Evolutionary conservation across 164 flowering plant species (phyloP), one percentile per base, ranked within the genome.

Genomic region (Berberis thunbergii): DNA sequence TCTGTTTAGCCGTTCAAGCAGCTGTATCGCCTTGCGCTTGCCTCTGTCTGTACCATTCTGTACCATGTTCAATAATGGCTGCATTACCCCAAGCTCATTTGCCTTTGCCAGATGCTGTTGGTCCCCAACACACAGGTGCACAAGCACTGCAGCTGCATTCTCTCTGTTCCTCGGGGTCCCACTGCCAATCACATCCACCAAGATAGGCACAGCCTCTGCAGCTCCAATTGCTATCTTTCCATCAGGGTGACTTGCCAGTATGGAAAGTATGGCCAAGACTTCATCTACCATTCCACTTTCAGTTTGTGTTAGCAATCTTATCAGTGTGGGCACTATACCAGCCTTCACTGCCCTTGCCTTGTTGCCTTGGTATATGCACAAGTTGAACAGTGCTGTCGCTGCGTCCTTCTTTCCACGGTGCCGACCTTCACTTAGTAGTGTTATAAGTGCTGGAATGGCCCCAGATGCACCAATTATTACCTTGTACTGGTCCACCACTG

Each of bases 321-420:
- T 84, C 54, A 93, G 71, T 1, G 83, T 84, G 43, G 87, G 79
- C 43, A 93, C 80, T 50, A 90, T 80, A 13, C 98, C 95, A 46
- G 98, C 91, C 64, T 94, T 76, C 55, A 90, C 86, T 44, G 97
- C 97, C 75, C 80, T 83, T 49, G 84, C 97, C 67, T 90, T 93
- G 82, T 93, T 93, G 41, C 97, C 98, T 73, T 88, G 97, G 72
- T 78, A 93, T 41, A 93, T 90, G 83, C 97, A 88, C 62, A 93
- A 69, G 73, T 90, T 93, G 77, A 93, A 93, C 38, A 93, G 84
- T 13, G 98, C 98, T 2, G 98, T 90, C 13, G 98, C 98, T n/a
- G 98, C 98, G 71, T 93, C 98, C 66, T 93, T 93, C 78, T 86
- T 93, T 41, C 98, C 98, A 52, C 96, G 79, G 57, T 80, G 98